Evolutionary conservation across 2,329 filamentous ascomycete genomes (phyloP).

Genomic region (Nemania sp.): DNA sequence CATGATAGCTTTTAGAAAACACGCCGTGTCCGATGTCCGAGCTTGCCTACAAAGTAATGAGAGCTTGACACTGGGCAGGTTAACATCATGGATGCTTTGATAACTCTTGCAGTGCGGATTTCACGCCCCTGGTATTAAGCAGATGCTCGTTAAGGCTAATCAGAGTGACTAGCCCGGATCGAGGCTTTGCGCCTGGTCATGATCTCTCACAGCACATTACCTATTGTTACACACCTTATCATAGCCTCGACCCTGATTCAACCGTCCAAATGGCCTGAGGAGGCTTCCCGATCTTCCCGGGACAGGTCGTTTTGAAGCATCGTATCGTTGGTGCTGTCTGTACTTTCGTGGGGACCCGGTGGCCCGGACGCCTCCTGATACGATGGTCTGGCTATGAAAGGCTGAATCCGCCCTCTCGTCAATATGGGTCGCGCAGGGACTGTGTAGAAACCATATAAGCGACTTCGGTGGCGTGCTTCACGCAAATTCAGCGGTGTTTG

Average conservation of each 20-base stretch:
- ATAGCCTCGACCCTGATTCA: background rate
- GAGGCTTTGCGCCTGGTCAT: too few relatives aligned
- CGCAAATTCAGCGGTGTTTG: constrained; percentile 55
- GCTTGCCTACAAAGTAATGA: too few relatives aligned
- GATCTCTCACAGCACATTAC: background rate
- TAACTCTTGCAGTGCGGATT: too few relatives aligned
- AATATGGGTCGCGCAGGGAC: constrained; percentile 40
- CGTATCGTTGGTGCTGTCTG: constrained; percentile 52
- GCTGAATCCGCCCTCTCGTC: constrained; percentile 20
- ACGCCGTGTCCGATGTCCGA: too few relatives aligned
- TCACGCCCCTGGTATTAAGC: too few relatives aligned
- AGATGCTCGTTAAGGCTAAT: too few relatives aligned
- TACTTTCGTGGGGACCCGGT: constrained; percentile 51
- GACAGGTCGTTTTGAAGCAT: constrained; percentile 40
- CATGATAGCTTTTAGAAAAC: too few relatives aligned
- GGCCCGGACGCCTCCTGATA: constrained; percentile 46
- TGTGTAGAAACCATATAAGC: constrained; percentile 48
- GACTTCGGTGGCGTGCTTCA: constrained; percentile 51
- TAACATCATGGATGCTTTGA: too few relatives aligned
- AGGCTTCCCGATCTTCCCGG: constrained; percentile 11
- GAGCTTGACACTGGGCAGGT: too few relatives aligned
- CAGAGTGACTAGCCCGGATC: too few relatives aligned
- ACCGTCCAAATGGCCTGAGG: background rate
- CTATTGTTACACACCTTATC: too few relatives aligned
- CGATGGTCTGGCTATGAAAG: constrained; percentile 13